Conservation (phyloP, 495 filamentous ascomycete genomes). For the Delitschia confertaspora region DNA sequence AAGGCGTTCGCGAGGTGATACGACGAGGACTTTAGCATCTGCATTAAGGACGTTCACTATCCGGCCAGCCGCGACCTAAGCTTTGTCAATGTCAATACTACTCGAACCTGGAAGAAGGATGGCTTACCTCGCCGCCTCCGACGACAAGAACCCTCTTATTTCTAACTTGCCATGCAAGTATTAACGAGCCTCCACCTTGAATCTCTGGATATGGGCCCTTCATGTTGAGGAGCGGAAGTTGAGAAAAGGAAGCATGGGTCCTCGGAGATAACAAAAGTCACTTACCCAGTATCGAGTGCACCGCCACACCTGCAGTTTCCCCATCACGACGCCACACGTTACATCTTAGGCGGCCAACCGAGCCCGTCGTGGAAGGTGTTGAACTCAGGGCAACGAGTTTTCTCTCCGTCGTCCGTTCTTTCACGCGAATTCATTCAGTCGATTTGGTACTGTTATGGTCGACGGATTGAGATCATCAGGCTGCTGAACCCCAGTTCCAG, state of each 20-base stretch:
- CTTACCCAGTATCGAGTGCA: background rate
- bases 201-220: conserved; percentile 49
- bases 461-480: background rate
- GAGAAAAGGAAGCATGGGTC: conserved; percentile 3
- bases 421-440: too few species aligned
- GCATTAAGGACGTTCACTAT: conserved; percentile 90
- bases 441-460: too few species aligned
- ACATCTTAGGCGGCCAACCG: too few species aligned
- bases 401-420: too few species aligned
- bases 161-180: conserved; percentile 88
- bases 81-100: conserved; percentile 29
- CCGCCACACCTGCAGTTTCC: background rate
- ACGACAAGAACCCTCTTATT: conserved; percentile 77
- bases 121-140: conserved; percentile 78
- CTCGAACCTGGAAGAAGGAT: background rate
- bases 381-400: too few species aligned
- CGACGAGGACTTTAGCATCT: conserved; percentile 79
- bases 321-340: too few species aligned
- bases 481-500: background rate
- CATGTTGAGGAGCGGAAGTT: conserved; percentile 15
- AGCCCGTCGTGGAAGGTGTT: too few species aligned
- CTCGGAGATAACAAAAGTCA: conserved; percentile 17
- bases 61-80: conserved; percentile 85
- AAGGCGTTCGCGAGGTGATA: conserved; percentile 69
- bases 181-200: conserved; percentile 82